phyloP scores from a whole-genome alignment of 2,329 filamentous ascomycete species.

The Talaromyces sp. region DNA sequence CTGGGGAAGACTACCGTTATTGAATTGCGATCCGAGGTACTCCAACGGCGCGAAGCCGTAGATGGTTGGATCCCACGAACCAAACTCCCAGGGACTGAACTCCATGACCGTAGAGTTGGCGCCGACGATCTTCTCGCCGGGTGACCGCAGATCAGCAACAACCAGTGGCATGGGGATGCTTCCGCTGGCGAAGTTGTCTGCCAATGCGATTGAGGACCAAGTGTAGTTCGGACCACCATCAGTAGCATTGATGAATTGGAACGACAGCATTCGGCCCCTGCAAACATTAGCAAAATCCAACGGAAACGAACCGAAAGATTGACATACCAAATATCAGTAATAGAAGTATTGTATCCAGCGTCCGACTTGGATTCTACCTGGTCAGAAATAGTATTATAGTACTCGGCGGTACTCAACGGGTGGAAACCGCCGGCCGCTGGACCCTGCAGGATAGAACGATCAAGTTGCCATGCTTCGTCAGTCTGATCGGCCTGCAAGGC shows the following conservation, averaged over 20 bases:
- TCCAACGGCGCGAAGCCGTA: constrained; percentile 66
- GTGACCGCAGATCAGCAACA: constrained; percentile 62
- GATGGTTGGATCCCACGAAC: constrained; percentile 67
- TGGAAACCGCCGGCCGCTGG: constrained; percentile 46
- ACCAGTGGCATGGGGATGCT: constrained; percentile 68
- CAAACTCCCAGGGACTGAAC: constrained; percentile 75
- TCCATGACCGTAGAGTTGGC: constrained; percentile 72
- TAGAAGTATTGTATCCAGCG: constrained; percentile 62
- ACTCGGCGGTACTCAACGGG: constrained; percentile 47
- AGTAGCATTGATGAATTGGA: constrained; percentile 72
- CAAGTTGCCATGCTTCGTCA: constrained; percentile 56
- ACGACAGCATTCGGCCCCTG: constrained; percentile 70
- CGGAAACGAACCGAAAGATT: neutral
- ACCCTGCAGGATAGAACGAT: constrained; percentile 57
- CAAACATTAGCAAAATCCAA: neutral
- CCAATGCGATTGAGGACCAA: constrained; percentile 70
- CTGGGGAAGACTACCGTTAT: constrained; percentile 53
- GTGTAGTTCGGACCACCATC: constrained; percentile 72
- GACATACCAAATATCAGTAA: constrained; percentile 75
- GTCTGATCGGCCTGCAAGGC: constrained; percentile 45
- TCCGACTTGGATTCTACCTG: constrained; percentile 58
- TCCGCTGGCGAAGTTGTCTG: constrained; percentile 57
- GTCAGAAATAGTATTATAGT: constrained; percentile 57
- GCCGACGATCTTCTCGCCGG: constrained; percentile 57
- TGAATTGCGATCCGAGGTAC: constrained; percentile 70